Conservation (phyloP, 495 filamentous ascomycete genomes). For the Xylaria telfairii region DNA sequence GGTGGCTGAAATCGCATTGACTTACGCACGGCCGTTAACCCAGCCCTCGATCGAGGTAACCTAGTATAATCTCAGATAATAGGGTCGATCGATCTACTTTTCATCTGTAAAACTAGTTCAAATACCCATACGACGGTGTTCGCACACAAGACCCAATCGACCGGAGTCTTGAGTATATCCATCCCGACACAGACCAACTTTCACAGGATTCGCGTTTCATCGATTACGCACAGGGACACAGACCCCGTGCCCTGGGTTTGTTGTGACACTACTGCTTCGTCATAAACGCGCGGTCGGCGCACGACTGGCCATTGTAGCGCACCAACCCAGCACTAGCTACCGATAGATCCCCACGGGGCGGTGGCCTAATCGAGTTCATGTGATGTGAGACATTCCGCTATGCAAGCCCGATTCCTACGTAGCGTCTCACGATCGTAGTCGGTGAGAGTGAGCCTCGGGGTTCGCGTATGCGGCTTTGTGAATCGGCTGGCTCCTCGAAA, state of each 20-base stretch:
- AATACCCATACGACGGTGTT: background rate
- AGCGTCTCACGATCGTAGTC: background rate
- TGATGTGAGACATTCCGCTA: background rate
- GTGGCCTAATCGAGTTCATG: background rate
- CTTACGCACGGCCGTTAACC: no score
- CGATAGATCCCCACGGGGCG: background rate
- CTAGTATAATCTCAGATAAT: background rate
- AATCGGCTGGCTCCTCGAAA: background rate
- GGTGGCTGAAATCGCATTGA: no score
- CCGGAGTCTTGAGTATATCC: no score
- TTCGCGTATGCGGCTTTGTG: background rate
- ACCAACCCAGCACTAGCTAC: background rate
- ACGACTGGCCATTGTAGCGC: background rate
- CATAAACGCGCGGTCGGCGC: background rate
- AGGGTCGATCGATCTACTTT: no score
- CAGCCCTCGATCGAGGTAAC: no score
- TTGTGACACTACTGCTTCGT: no score
- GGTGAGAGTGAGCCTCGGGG: background rate
- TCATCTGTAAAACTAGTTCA: no score
- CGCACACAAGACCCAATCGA: background rate
- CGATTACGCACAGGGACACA: no score
- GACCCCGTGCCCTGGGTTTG: no score
- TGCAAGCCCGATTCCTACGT: background rate
- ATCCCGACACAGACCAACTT: no score
- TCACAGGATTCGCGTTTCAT: no score